Percentiles rank a stretch among this genome's conserved stretches.
These are phyloP conservation scores for Myxozyma vanderwaltii DNA, from an alignment of 805 yeast species.

Conservation along the genomic window DNA sequence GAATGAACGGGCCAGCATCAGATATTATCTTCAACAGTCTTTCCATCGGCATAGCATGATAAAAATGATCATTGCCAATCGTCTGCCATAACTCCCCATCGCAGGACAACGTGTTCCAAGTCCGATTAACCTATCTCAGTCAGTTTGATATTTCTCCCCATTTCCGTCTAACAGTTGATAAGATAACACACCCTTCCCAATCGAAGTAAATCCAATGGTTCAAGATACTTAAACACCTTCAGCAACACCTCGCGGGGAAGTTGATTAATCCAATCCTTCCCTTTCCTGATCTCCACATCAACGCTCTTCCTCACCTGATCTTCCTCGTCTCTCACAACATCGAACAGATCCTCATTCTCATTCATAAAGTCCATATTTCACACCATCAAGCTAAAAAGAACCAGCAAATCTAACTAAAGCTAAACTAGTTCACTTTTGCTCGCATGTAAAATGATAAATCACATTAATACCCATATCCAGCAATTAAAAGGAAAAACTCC, in stretches of 20 bases:
- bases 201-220: neutral
- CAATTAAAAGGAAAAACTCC: no score
- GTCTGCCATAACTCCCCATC: conserved; percentile 31
- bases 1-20: conserved; percentile 16
- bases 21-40: conserved; percentile 11
- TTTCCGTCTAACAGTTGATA: no score
- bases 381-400: neutral
- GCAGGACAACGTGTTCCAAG: conserved; percentile 20
- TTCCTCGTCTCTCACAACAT: no score
- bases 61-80: conserved; percentile 14
- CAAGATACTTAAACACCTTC: conserved; percentile 6
- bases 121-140: conserved; percentile 5
- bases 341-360: no score
- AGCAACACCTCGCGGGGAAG: conserved; percentile 22
- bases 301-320: no score
- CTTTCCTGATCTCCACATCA: neutral
- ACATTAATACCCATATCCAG: no score
- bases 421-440: no score
- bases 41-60: conserved; percentile 9
- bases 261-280: conserved; percentile 3
- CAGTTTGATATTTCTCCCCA: no score
- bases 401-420: no score
- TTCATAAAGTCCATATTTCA: no score
- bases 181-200: conserved; percentile 9
- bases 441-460: no score